phyloP scores from a whole-genome alignment of 805 yeast genomes.

The Jamesozyma rosinii region DNA sequence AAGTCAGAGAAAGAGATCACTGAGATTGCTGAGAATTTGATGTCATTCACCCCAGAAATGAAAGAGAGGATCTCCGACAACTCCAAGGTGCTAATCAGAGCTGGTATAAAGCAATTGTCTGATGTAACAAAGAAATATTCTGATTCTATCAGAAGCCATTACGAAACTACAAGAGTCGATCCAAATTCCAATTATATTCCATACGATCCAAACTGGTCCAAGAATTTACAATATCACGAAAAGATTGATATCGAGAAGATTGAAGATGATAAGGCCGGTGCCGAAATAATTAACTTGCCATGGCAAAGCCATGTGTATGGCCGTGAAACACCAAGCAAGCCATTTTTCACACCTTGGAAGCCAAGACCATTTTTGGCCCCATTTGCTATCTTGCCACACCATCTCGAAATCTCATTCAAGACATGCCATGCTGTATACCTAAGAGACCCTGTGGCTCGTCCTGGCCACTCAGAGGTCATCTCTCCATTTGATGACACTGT shows the following conservation, averaged over 20 bases:
- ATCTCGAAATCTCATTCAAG: constrained; percentile 77
- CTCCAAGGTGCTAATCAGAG: constrained; percentile 18
- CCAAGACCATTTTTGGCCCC: constrained; percentile 91
- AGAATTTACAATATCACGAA: constrained; percentile 36
- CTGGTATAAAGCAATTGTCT: constrained; percentile 21
- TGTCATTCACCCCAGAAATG: constrained; percentile 15
- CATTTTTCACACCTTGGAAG: constrained; percentile 94
- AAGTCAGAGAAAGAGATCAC: constrained; percentile 11
- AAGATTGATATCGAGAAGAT: constrained; percentile 37
- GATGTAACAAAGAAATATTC: constrained; percentile 21
- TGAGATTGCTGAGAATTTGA: constrained; percentile 10
- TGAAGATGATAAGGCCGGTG: constrained; percentile 43
- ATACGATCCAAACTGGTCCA: constrained; percentile 45
- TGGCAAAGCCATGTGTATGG: constrained; percentile 79
- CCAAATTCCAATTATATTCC: constrained; percentile 27
- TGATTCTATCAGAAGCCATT: constrained; percentile 22
- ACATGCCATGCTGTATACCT: constrained; percentile 95
- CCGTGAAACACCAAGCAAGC: constrained; percentile 62
- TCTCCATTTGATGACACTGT: constrained; percentile 74
- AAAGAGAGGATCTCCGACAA: constrained; percentile 20
- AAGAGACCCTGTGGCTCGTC: constrained; percentile 94
- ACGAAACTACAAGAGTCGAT: constrained; percentile 22
- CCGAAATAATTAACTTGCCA: constrained; percentile 49
- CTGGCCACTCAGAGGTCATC: constrained; percentile 92
- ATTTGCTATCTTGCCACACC: constrained; percentile 85